Evolutionary conservation across 768 basidiomycete species (phyloP), one percentile per base, ranked within the genome.

Genomic region (Mycena chlorophos): DNA sequence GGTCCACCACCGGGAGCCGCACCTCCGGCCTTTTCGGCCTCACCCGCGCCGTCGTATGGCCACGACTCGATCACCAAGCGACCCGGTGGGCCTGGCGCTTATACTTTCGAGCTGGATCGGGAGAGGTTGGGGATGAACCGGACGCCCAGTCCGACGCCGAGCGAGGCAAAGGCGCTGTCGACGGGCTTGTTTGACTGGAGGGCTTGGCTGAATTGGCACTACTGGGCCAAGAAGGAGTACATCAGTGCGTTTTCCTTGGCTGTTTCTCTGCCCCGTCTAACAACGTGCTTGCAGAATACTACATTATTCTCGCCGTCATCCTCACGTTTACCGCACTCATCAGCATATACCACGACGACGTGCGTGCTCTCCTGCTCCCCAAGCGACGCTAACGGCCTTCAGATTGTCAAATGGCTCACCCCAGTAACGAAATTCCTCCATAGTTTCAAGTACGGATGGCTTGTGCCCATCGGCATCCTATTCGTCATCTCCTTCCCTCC

Each of bases 401-500:
- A 87, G 75, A 91, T 94, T 58, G 86, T 93, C 3, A 52, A 78
- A 10, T 83, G 80, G 81, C 74, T 93, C 45, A 82, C 76, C 25
- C 89, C 89, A 0, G 76, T 78, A 4, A 86, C 89, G 0, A 74
- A 78, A 27, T 84, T 81, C 82, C 71, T 92, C 63, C 80, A 87
- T 48, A 87, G 85, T 3, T 55, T 86, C 13, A 67, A 72, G 25
- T 75, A 71, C 51, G 91, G 89, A 28, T 92, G 85, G 85, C 66
- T 85, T 3, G 88, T 94, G 26, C 91, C 92, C 1, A 89, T 94
- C 51, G 90, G 70, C 39, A 75, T 94, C 50, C 76, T 94, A 30
- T 92, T 94, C 66, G 78, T 94, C 57, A 81, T 94, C 26, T 92
- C 91, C 0, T 93, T 94, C 67, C 92, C 92, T 54, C 92, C 92